phyloP scores from a whole-genome alignment of 2,329 filamentous ascomycete species.

The Beauveria rudraprayagi region DNA sequence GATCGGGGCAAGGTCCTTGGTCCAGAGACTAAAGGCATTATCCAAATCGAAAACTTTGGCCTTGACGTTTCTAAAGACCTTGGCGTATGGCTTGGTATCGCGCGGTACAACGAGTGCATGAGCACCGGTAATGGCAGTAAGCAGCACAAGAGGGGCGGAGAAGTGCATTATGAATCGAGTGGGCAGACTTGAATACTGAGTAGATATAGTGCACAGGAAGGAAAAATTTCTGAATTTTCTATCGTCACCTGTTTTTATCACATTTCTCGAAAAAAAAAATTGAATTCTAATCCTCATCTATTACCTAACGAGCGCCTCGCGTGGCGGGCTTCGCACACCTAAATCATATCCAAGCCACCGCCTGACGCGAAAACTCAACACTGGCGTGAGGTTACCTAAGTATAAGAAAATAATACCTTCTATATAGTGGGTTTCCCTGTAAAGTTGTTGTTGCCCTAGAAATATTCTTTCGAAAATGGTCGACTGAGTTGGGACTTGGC shows the following conservation, averaged over 20 bases:
- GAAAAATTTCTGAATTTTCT: background rate
- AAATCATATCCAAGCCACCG: too few relatives aligned
- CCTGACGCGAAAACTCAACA: too few relatives aligned
- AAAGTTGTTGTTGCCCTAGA: too few relatives aligned
- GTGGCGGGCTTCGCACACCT: too few relatives aligned
- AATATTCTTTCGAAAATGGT: too few relatives aligned
- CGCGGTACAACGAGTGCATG: background rate
- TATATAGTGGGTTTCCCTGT: too few relatives aligned
- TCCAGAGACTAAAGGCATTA: conserved; percentile 16
- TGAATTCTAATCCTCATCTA: too few relatives aligned
- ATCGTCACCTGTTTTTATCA: too few relatives aligned
- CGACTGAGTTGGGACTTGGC: background rate
- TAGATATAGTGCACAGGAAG: background rate
- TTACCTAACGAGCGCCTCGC: too few relatives aligned
- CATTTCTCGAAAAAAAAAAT: too few relatives aligned
- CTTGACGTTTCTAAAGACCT: conserved; percentile 14
- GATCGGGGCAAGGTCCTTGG: conserved; percentile 12
- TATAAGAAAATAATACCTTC: too few relatives aligned
- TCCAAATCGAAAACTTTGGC: conserved; percentile 14
- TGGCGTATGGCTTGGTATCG: background rate
- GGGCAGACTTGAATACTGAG: background rate
- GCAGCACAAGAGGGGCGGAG: background rate
- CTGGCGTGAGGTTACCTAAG: too few relatives aligned
- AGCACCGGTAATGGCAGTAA: background rate
- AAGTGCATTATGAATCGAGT: background rate